A percentile compares a stretch with the other conserved stretches of the same genome.
Evolutionary conservation across 352 stramenopile genomes (phyloP).

Genomic region (Phytophthora sp.): DNA sequence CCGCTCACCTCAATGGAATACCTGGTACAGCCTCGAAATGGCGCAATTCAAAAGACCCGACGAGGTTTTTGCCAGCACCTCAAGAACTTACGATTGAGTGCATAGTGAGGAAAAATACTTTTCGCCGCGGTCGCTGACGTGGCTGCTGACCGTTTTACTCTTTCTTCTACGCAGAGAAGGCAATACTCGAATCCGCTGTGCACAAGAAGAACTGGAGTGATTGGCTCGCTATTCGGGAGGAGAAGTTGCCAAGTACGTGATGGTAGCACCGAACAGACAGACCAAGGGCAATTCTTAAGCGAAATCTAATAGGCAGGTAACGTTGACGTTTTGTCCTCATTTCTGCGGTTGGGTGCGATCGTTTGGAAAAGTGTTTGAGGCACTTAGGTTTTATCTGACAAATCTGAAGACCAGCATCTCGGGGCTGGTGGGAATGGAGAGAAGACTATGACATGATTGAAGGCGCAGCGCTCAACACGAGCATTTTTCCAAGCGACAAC

Average conservation of each 20-base stretch:
- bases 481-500: constrained; percentile 29
- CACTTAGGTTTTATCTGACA: constrained; percentile 41
- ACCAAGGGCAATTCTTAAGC: constrained; percentile 10
- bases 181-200: constrained; percentile 31
- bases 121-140: too few relatives aligned
- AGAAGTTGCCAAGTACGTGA: constrained; percentile 35
- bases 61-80: too few relatives aligned
- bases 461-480: constrained; percentile 30
- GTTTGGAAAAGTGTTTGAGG: constrained; percentile 42
- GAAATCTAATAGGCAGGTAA: constrained; percentile 32
- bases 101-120: constrained; percentile 8
- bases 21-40: too few relatives aligned
- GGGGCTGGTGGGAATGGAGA: constrained; percentile 28
- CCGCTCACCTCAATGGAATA: not conserved
- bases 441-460: constrained; percentile 33
- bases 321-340: constrained; percentile 36
- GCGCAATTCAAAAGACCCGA: too few relatives aligned
- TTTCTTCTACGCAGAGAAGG: constrained; percentile 9
- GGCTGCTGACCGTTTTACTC: not conserved
- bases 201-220: constrained; percentile 15
- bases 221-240: constrained; percentile 17
- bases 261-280: constrained; percentile 9
- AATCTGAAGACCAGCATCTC: constrained; percentile 59
- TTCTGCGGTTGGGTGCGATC: constrained; percentile 40
- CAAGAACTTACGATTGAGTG: constrained; percentile 31